Base-by-base conservation (phyloP, 2,329 filamentous ascomycete genomes). In the Purpureocillium lavendulum region DNA sequence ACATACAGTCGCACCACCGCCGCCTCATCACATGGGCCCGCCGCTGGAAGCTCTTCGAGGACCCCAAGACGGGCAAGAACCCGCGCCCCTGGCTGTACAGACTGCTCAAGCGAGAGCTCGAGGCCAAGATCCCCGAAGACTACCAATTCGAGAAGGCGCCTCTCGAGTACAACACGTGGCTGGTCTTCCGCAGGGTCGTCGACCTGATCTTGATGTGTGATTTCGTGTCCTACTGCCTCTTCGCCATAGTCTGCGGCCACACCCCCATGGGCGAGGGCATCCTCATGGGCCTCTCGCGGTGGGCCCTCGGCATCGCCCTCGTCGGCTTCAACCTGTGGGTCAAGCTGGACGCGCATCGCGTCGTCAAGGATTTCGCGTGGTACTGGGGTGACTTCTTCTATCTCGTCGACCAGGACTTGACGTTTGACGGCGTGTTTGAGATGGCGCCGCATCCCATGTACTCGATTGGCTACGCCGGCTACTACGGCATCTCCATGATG, bases 351-450 rank as follows among this genome's bases (percentile, higher is more conserved):
- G 92, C 92, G 15, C 92, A 98, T 62, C 78, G 92, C 45, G 92
- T 98, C 36, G 92, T 98, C 57, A 97, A 97, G 64, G 92, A 98
- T 64, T 98, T 89, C 66, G 92, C 92, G 21, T 98, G 92, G 92
- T 98, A 97, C 65, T 98, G 92, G 92, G 92, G 92, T 45, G 92
- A 98, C 64, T 97, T 97, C 66, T 98, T 97, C 72, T 98, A 88
- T 65, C 81, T 98, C 56, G 87, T 98, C 60, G 92, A 98, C 64
- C 89, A 97, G 66, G 87, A 95, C 57, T 72, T 98, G 59, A 97
- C 89, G 36, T 98, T 98, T 61, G 92, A 98, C 58, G 92, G 92
- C 41, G 92, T 98, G 46, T 98, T 97, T 59, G 92, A 98, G 66
- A 94, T 98, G 82, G 92, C 92, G 15, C 92, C 92, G 26, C 92